Conservation (phyloP, 805 yeast species). For the Teunomyces pallodes region DNA sequence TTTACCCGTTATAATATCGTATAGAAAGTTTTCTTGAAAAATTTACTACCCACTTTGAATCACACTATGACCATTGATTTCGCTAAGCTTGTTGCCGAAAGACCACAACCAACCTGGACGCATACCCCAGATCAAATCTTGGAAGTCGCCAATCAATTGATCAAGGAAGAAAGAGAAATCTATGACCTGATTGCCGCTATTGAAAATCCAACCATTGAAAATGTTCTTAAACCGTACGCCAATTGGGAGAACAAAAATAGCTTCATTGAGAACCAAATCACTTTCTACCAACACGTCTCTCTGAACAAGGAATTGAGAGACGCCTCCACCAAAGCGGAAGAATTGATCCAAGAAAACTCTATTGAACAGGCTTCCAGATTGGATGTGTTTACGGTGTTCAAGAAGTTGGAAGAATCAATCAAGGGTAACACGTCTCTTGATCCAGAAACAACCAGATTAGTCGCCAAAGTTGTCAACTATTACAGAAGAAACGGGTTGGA, state of each 20-base stretch:
- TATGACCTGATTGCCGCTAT: conserved; percentile 54
- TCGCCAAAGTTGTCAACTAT: conserved; percentile 54
- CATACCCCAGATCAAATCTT: conserved; percentile 52
- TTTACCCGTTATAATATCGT: neutral
- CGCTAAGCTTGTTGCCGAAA: conserved; percentile 2
- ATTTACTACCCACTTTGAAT: neutral
- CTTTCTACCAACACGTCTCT: conserved; percentile 75
- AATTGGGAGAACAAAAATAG: conserved; percentile 48
- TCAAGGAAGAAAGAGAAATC: conserved; percentile 41
- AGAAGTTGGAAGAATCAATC: conserved; percentile 43
- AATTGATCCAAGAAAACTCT: conserved; percentile 49
- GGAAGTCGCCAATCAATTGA: conserved; percentile 41
- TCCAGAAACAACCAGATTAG: conserved; percentile 54
- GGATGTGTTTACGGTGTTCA: conserved; percentile 61
- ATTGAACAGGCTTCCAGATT: conserved; percentile 66
- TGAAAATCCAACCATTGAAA: conserved; percentile 53
- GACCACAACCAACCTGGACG: conserved; percentile 43
- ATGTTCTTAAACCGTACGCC: conserved; percentile 53
- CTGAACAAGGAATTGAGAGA: conserved; percentile 63
- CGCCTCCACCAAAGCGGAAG: conserved; percentile 65
- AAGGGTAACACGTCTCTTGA: conserved; percentile 32
- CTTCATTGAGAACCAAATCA: conserved; percentile 48
- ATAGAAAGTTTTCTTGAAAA: too few species aligned
- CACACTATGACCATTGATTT: conserved; percentile 5
- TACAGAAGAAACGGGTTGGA: conserved; percentile 71